Evolutionary conservation across 2,329 filamentous ascomycete genomes (phyloP), one percentile per base, ranked within the genome.

Genomic region (Phyllosticta citrichinensis): DNA sequence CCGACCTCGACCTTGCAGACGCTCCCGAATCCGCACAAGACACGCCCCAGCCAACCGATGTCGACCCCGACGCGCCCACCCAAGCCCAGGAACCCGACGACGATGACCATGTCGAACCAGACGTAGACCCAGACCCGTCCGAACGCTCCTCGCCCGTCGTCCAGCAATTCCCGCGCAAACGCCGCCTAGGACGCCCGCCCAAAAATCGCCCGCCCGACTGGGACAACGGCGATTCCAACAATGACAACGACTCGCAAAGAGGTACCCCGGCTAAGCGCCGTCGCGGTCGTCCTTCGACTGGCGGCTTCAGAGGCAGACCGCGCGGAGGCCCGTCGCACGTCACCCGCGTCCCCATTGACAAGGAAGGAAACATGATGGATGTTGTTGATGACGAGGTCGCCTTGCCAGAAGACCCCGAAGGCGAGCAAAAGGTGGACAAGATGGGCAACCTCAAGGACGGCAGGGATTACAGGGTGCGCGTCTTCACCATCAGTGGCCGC

Each of bases 371-470:
- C 62, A 86, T 91, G 75, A 87, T 93, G 76, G 88, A 94, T 69
- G 93, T 99, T 62, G 82, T 91, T 63, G 83, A 96, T 70, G 94
- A 99, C 69, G 94, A 99, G 77, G 90, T 96, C 53, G 88, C 87
- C 35, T 80, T 99, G 53, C 90, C 92, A 0, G 88, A 92, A 65
- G 93, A 97, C 68, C 76, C 86, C 1, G 91, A 93, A 70, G 94
- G 94, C 66, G 92, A 97, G 76, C 84, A 84, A 65, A 99, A 97
- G 77, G 93, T 99, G 9, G 90, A 97, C 76, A 93, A 93, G 77
- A 75, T 88, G 67, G 94, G 94, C 30, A 85, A 89, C 68, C 82
- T 99, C 2, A 81, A 86, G 64, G 94, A 85, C 27, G 92, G 87
- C 4, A 85, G 94, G 67, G 91, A 97, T 69, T 99, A 99, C 74